phyloP scores from a whole-genome alignment of 2,329 filamentous ascomycete genomes.

The Talaromyces sp. region DNA sequence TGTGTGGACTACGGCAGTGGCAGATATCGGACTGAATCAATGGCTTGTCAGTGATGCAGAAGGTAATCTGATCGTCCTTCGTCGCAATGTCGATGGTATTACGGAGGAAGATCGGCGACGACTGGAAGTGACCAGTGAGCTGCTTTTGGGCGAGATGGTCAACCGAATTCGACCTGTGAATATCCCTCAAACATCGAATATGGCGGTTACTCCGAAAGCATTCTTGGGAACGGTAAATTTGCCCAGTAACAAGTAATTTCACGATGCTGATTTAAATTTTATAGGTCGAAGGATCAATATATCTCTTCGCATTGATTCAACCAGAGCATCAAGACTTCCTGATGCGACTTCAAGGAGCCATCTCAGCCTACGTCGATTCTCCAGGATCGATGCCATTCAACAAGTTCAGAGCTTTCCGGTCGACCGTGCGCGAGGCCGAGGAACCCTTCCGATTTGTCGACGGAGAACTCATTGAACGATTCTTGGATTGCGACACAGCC shows the following conservation, averaged over 20 bases:
- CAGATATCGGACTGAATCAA: slow-evolving; percentile 65
- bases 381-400: slow-evolving; percentile 74
- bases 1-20: slow-evolving; percentile 76
- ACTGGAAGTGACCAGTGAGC: slow-evolving; percentile 72
- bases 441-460: slow-evolving; percentile 87
- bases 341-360: slow-evolving; percentile 71
- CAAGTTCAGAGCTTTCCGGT: slow-evolving; percentile 78
- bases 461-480: slow-evolving; percentile 83
- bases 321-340: slow-evolving; percentile 71
- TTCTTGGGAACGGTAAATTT: slow-evolving; percentile 79
- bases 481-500: slow-evolving; percentile 66
- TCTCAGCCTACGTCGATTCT: slow-evolving; percentile 64
- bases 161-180: slow-evolving; percentile 78
- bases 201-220: slow-evolving; percentile 72
- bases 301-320: slow-evolving; percentile 79
- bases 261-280: slow-evolving; percentile 2
- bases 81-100: slow-evolving; percentile 67
- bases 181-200: slow-evolving; percentile 61
- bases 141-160: slow-evolving; percentile 87
- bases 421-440: slow-evolving; percentile 63
- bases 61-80: slow-evolving; percentile 81
- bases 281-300: slow-evolving; percentile 85
- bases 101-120: slow-evolving; percentile 69
- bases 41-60: slow-evolving; percentile 84
- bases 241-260: too few relatives aligned